These are phyloP conservation scores for Pholiota microspora DNA, from an alignment of 768 basidiomycete species.

Conservation along the genomic window DNA sequence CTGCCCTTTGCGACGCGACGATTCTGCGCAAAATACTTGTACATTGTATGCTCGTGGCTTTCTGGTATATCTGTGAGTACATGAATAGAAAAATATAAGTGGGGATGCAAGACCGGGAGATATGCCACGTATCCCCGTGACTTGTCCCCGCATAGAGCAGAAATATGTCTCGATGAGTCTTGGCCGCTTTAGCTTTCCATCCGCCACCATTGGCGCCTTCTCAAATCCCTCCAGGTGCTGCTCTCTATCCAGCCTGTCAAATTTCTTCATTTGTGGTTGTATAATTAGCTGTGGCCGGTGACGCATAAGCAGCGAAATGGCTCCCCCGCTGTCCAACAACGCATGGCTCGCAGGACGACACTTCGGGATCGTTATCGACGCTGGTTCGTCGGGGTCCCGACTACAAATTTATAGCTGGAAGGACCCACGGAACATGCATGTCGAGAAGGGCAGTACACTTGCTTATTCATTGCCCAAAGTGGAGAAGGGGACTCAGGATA, in stretches of 20 bases:
- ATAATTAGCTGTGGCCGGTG: background rate
- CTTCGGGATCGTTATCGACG: slow-evolving; percentile 96
- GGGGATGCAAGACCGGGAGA: background rate
- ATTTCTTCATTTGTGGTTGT: background rate
- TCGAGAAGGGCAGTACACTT: slow-evolving; percentile 52
- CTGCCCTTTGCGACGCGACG: too few relatives aligned
- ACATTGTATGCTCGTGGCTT: too few relatives aligned
- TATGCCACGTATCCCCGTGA: slow-evolving; percentile 15
- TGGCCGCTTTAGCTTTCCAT: background rate
- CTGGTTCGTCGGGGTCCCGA: slow-evolving; percentile 95
- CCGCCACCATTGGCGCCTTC: slow-evolving; percentile 2
- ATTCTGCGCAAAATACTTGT: background rate
- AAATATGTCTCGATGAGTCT: background rate
- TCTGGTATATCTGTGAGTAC: too few relatives aligned
- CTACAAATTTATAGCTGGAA: slow-evolving; percentile 98
- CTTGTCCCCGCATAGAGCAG: background rate
- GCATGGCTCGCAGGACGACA: slow-evolving; percentile 78
- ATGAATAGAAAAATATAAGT: too few relatives aligned
- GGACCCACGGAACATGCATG: slow-evolving; percentile 58
- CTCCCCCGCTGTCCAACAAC: slow-evolving; percentile 68
- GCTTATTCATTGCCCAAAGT: slow-evolving; percentile 72
- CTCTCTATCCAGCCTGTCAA: background rate
- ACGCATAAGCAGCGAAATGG: slow-evolving; percentile 38
- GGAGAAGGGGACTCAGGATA: slow-evolving; percentile 83
- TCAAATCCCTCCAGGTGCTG: background rate